A percentile compares a stretch with the other conserved stretches of the same genome.
Evolutionary conservation across 306 rosid genomes (phyloP).

Genomic region (Macrotyloma uniflorum): DNA sequence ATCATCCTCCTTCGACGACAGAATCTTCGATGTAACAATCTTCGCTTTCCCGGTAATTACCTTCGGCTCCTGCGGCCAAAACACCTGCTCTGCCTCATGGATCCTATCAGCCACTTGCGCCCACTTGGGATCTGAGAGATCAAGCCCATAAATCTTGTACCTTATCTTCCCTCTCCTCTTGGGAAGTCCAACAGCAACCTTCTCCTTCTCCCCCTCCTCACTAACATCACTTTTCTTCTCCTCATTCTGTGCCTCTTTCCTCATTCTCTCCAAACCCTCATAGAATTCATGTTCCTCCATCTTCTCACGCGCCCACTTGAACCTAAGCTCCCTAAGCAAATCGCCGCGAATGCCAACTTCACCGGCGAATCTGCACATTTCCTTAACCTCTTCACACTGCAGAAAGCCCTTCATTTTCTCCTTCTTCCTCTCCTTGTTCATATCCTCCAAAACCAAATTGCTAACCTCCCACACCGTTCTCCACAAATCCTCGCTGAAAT

Average conservation of each 20-base stretch:
- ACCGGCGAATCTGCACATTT: constrained; percentile 88
- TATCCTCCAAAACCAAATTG: constrained; percentile 74
- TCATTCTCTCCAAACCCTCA: constrained; percentile 61
- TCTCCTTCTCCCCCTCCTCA: neutral
- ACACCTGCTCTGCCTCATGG: constrained; percentile 63
- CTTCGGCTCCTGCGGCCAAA: constrained; percentile 77
- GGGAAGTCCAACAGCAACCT: constrained; percentile 64
- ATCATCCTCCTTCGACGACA: constrained; percentile 52
- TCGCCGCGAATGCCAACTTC: constrained; percentile 86
- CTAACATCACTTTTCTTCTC: constrained; percentile 19
- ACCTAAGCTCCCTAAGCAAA: constrained; percentile 84
- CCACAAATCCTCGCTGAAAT: constrained; percentile 95
- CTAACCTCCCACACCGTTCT: constrained; percentile 90
- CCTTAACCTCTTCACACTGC: constrained; percentile 77
- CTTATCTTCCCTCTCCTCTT: constrained; percentile 78
- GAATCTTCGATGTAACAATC: constrained; percentile 59
- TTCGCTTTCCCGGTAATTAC: constrained; percentile 72
- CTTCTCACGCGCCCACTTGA: constrained; percentile 91
- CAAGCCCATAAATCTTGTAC: constrained; percentile 84
- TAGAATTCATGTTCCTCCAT: constrained; percentile 87
- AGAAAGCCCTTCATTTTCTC: constrained; percentile 80
- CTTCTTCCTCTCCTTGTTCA: constrained; percentile 75
- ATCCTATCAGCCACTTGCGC: constrained; percentile 67
- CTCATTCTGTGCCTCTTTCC: constrained; percentile 40
- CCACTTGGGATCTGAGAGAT: constrained; percentile 88